Evolutionary conservation across 2,329 filamentous ascomycete genomes (phyloP), one percentile per base, ranked within the genome.

Genomic region (Plenodomus lindquistii): DNA sequence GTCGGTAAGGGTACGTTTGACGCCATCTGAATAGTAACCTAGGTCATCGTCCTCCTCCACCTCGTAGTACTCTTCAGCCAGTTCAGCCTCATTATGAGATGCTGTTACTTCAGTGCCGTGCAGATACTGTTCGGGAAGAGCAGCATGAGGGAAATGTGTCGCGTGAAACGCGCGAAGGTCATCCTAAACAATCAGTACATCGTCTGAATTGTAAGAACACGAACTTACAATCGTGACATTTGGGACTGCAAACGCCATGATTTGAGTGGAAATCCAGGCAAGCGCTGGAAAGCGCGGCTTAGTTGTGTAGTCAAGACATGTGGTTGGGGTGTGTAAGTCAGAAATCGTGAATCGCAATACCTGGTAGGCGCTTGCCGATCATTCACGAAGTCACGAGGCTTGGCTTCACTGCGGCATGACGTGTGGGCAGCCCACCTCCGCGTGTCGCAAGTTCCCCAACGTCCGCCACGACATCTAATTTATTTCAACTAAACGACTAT

Each of bases 1-100:
- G 65, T 97, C 89, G 9, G 92, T 97, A 62, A 97, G 78, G 16
- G 91, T 96, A 35, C 93, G 87, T 69, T 94, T 94, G 52, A 85
- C 84, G 2, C 93, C 92, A 65, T 97, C 92, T 1, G 82, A 73
- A 60, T 97, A 97, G 71, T 90, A 93, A 16, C 91, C 93, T 15
- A 97, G 77, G 1, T 76, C 84, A 64, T 89, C 87, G 20, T 85
- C 83, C 21, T 81, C 79, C 16, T 78, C 69, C 11, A 4, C 6
- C 2, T 73, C 67, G 19, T 55, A 50, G n/a, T 44, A 44, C 5
- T 57, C 52, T 39, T 50, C 70, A n/a, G 69, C 55, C 16, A 5
- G 21, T 19, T 43, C 46, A 47, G 67, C 63, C 22, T 69, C 71
- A 31, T 31, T 13, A 4, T 15, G 27, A 31, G 27, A 8, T 15